These are phyloP conservation scores for Angomonas desouzai DNA, from an alignment of 208 protist species.

Conservation along the genomic window DNA sequence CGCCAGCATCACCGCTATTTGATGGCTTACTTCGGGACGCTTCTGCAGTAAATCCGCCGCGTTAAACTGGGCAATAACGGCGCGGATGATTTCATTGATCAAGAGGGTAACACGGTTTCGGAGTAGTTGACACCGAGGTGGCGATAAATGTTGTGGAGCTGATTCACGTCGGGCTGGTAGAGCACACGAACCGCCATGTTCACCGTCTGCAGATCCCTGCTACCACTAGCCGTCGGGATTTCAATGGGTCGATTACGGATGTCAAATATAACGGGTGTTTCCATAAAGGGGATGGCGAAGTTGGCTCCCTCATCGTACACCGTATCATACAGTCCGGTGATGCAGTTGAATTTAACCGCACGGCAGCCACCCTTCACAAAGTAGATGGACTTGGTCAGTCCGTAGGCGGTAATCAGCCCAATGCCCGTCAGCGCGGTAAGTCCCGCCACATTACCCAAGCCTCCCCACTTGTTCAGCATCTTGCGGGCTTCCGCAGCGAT, in stretches of 20 bases:
- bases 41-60: slow-evolving; percentile 97
- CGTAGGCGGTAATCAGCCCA: slow-evolving; percentile 44
- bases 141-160: slow-evolving; percentile 94
- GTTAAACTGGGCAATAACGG: slow-evolving; percentile 99
- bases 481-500: slow-evolving; percentile 62
- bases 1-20: slow-evolving; percentile 91
- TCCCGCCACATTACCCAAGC: slow-evolving; percentile 68
- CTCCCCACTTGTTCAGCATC: slow-evolving; percentile 46
- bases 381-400: slow-evolving; percentile 87
- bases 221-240: slow-evolving; percentile 88
- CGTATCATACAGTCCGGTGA: slow-evolving; percentile 90
- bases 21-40: slow-evolving; percentile 91
- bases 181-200: slow-evolving; percentile 98
- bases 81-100: slow-evolving; percentile 98
- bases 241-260: slow-evolving; percentile 91
- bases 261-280: slow-evolving; percentile 97
- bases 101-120: slow-evolving; percentile 98
- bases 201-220: slow-evolving; percentile 97
- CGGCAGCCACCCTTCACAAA: slow-evolving; percentile 96
- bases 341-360: slow-evolving; percentile 97
- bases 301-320: slow-evolving; percentile 96
- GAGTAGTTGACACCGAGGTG: slow-evolving; percentile 96
- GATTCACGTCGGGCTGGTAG: slow-evolving; percentile 90
- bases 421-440: slow-evolving; percentile 52
- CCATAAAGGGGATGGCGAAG: slow-evolving; percentile 95